Evolutionary conservation across 805 yeast genomes (phyloP).

Genomic region (Metschnikowia arizonensis): DNA sequence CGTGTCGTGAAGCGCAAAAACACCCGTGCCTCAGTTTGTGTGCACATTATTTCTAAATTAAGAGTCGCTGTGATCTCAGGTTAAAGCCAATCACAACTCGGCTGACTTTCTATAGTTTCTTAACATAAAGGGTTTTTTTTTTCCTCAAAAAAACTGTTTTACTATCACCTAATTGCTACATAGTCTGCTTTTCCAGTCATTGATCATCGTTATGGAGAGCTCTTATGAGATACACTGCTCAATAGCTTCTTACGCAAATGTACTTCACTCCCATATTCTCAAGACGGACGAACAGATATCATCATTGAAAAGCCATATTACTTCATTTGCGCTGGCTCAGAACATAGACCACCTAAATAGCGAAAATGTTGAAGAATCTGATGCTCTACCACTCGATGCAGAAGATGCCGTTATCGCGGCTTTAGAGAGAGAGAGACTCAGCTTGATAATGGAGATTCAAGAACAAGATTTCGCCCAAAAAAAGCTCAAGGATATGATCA

Average conservation of each 20-base stretch:
- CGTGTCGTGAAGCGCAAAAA: constrained; percentile 5
- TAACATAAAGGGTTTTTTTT: too few relatives aligned
- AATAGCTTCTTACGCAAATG: constrained; percentile 10
- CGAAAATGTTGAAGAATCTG: neutral
- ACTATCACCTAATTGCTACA: too few relatives aligned
- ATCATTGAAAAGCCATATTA: constrained; percentile 7
- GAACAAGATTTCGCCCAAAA: constrained; percentile 31
- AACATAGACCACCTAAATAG: constrained; percentile 6
- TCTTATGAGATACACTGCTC: constrained; percentile 10
- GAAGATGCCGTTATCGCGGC: constrained; percentile 18
- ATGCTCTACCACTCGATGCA: constrained; percentile 3
- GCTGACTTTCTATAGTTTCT: neutral
- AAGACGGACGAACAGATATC: constrained; percentile 12
- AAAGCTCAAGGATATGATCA: constrained; percentile 30
- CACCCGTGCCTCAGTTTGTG: constrained; percentile 1
- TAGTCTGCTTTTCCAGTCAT: too few relatives aligned
- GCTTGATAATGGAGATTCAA: constrained; percentile 37
- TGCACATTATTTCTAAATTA: neutral
- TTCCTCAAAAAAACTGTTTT: too few relatives aligned
- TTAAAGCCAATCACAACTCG: neutral
- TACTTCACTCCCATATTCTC: constrained; percentile 10
- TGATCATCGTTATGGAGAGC: constrained; percentile 6
- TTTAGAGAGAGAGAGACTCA: constrained; percentile 29
- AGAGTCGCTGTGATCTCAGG: neutral
- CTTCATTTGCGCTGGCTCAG: constrained; percentile 8